Evolutionary conservation across 257 asterid species (phyloP), one percentile per base, ranked within the genome.

Genomic region (Solanum bulbocastanum): DNA sequence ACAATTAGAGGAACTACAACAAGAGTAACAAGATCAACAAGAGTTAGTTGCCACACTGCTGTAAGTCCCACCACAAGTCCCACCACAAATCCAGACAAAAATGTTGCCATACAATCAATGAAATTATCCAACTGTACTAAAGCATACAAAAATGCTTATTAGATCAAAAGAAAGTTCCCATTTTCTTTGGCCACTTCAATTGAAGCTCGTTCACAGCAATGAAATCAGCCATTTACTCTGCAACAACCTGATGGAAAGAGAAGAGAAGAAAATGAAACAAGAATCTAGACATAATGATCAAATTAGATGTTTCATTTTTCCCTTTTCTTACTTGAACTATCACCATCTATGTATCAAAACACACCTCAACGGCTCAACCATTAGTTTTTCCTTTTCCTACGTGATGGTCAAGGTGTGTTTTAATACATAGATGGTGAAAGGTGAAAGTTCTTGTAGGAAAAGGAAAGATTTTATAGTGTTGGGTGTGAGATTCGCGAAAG

Each of bases 91-190:
- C 98, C 98, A 75, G 98, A 92, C 46, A 95, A 96, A 89, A 95
- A 94, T 68, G 98, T 96, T 86, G 99, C 99, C 95, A 96, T 93
- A 89, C 95, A 96, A 87, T 96, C 98, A 93, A 96, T 91, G 93
- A 96, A 96, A 94, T 96, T 96, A 32, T 98, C 99, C 95, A 96
- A 89, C 99, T 95, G 94, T 88, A 88, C 36, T 30, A 27, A 49
- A 56, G 87, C 74, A 82, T 11, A 33, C 8, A 87, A 20, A 83
- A 87, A 32, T 40, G 12, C 1, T 65, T 33, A 56, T 87, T 56
- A 89, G 66, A 58, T 39, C 74, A 68, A 86, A 1, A 18, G 27
- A 4, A 16, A 10, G 49, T 37, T 23, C 52, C 84, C 87, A 90
- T 92, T 91, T 89, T 93, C 89, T 62, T 88, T n/a, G 74, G 87